phyloP scores from a whole-genome alignment of 495 filamentous ascomycete species.

The Lentithecium fluviatile region DNA sequence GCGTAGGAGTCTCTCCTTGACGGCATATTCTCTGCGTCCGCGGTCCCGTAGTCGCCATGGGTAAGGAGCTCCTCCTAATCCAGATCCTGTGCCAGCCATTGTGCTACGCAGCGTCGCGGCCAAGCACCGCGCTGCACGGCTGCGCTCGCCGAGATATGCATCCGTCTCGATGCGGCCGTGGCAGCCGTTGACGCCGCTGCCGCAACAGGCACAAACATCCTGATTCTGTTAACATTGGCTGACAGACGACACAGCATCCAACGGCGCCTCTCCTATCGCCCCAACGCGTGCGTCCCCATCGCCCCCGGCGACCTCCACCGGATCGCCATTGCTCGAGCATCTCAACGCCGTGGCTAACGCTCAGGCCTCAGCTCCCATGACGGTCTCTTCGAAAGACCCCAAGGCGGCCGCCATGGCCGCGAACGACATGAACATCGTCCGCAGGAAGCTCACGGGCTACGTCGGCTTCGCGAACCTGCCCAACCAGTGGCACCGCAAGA shows the following conservation, averaged over 20 bases:
- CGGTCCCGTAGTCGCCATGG: constrained; percentile 39
- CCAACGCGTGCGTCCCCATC: constrained; percentile 42
- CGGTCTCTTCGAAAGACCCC: constrained; percentile 77
- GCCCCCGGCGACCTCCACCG: constrained; percentile 44
- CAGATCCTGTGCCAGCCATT: constrained; percentile 2
- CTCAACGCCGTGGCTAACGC: constrained; percentile 63
- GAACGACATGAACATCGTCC: constrained; percentile 93
- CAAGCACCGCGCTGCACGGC: background rate
- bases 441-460: constrained; percentile 96
- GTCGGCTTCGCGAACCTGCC: constrained; percentile 98
- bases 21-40: constrained; percentile 22
- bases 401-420: constrained; percentile 74
- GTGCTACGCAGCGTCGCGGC: constrained; percentile 2
- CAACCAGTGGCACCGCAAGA: constrained; percentile 99
- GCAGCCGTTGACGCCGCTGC: background rate
- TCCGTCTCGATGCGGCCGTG: background rate
- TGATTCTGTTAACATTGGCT: constrained; percentile 10
- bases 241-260: constrained; percentile 28
- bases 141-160: background rate
- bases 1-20: constrained; percentile 33
- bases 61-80: constrained; percentile 37
- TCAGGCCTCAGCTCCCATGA: constrained; percentile 53
- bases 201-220: background rate
- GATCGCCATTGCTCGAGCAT: constrained; percentile 59
- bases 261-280: constrained; percentile 35